Base-by-base conservation (phyloP, 2,329 filamentous ascomycete species). In the Tolypocladium album region DNA sequence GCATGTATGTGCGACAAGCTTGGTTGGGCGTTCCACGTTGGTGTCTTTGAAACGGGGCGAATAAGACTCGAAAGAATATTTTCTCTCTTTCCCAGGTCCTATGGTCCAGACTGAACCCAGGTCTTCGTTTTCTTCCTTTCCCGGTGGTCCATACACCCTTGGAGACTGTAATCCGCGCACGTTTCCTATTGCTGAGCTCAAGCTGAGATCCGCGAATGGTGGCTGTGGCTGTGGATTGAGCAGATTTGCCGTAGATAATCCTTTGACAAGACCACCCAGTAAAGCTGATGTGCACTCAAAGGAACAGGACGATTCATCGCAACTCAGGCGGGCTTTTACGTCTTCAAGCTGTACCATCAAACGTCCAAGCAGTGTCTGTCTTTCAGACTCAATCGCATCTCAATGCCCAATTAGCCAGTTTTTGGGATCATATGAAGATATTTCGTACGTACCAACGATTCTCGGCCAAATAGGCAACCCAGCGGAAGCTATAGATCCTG, bases 21-120 rank as follows among this genome's bases (percentile, higher is more conserved):
- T 42, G 11, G 2, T 17, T 8, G 38, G 38, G 3, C 38, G 15
- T 3, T 40, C 3, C 6, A 17, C 7, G 7, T n/a, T 42, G 3
- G 1, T 20, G 20, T 42, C n/a, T 17, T 42, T 20, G 1, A 4
- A 17, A 3, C 12, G 2, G 4, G 4, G 2, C 20, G 15, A 42
- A 4, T 20, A 1, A 7, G 4, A 1, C 5, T 9, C 6, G 7
- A 7, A 42, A 20, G 40, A 1, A 8, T n/a, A n/a, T n/a, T n/a
- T n/a, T n/a, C n/a, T n/a, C n/a, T n/a, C n/a, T n/a, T n/a, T n/a
- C n/a, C n/a, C n/a, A n/a, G 15, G 40, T 17, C n/a, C 4, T 6
- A 42, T 5, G 40, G 15, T 8, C 40, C 40, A 42, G 17, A 9
- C 7, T 17, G 40, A 8, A 42, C 6, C 40, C 17, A 17, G 17